Conservation (phyloP, 2,329 filamentous ascomycete species). For the Thelonectria blattea region DNA sequence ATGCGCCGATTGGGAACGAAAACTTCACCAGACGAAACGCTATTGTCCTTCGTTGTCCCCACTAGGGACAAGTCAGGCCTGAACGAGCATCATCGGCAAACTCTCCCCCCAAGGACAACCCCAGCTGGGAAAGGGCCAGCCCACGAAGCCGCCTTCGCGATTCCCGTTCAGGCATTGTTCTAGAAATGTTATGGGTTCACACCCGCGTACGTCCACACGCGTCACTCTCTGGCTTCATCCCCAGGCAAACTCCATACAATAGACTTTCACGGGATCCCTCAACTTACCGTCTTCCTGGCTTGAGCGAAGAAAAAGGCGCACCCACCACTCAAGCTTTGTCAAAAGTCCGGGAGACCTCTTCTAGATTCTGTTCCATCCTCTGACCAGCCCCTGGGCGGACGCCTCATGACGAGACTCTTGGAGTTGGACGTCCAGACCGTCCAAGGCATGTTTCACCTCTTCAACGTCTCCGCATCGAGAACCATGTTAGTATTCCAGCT, state of each 20-base stretch:
- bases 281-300: conserved; percentile 33
- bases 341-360: conserved; percentile 23
- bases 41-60: conserved; percentile 18
- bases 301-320: conserved; percentile 17
- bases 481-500: conserved; percentile 9
- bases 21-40: conserved; percentile 24
- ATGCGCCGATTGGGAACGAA: conserved; percentile 19
- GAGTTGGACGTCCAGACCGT: conserved; percentile 21
- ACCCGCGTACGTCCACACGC: not conserved
- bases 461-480: conserved; percentile 20
- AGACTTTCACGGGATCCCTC: conserved; percentile 25
- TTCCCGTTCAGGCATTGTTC: conserved; percentile 35
- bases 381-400: conserved; percentile 11
- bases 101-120: conserved; percentile 12
- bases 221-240: conserved; percentile 3
- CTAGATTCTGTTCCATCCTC: conserved; percentile 12
- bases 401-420: conserved; percentile 6
- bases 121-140: not conserved
- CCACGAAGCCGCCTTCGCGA: conserved; percentile 6
- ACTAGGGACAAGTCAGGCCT: conserved; percentile 10
- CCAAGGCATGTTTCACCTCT: conserved; percentile 16
- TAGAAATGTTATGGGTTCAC: conserved; percentile 22
- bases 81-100: conserved; percentile 4
- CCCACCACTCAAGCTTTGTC: conserved; percentile 26
- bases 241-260: conserved; percentile 21